These are phyloP conservation scores for Solanum tarapatanum DNA, from an alignment of 257 asterid species.

Conservation along the genomic window DNA sequence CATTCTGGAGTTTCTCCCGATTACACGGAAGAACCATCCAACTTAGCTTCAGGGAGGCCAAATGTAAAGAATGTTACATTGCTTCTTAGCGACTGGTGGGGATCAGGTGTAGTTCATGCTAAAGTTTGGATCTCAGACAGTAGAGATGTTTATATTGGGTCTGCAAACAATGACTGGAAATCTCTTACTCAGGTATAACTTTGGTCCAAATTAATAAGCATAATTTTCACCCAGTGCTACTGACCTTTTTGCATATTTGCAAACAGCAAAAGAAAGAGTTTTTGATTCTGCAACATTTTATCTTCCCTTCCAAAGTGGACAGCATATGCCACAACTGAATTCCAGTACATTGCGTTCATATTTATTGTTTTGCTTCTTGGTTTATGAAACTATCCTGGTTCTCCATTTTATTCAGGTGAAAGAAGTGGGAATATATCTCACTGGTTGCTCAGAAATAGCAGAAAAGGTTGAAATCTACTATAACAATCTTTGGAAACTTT, in stretches of 20 bases:
- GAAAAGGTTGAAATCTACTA: constrained; percentile 42
- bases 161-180: constrained; percentile 94
- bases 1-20: constrained; percentile 87
- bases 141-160: constrained; percentile 65
- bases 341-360: not conserved
- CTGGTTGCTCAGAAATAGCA: constrained; percentile 54
- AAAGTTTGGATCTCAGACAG: constrained; percentile 87
- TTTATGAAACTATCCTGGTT: not conserved
- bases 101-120: constrained; percentile 80
- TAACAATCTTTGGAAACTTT: constrained; percentile 68
- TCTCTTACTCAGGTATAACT: constrained; percentile 67
- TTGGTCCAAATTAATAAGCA: not conserved
- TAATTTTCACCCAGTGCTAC: not conserved
- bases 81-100: constrained; percentile 68
- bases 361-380: not conserved
- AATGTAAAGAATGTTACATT: constrained; percentile 69
- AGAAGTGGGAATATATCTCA: constrained; percentile 75
- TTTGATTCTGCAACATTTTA: not conserved
- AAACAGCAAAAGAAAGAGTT: not conserved
- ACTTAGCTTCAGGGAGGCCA: constrained; percentile 61
- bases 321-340: not conserved
- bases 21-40: constrained; percentile 57
- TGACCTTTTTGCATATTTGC: not conserved
- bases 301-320: not conserved
- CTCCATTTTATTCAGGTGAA: constrained; percentile 41